Evolutionary conservation across 495 filamentous ascomycete species (phyloP).

Genomic region (Trichoderma parareesei): DNA sequence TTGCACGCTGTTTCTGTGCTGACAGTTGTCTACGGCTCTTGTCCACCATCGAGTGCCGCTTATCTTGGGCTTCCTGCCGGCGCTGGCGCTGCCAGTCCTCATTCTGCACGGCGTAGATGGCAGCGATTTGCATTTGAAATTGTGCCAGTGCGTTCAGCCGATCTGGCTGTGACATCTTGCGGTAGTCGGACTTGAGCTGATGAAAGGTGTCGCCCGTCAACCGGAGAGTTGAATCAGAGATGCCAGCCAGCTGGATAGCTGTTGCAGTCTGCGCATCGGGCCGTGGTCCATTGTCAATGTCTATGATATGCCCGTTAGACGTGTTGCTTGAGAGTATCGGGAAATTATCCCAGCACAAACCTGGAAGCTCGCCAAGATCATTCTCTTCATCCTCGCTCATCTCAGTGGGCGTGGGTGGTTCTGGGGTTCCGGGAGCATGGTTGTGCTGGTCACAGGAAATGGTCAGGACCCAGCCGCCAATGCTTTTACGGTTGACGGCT

Average conservation of each 20-base stretch:
- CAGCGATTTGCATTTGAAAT: constrained; percentile 13
- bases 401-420: constrained; percentile 11
- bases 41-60: constrained; percentile 9
- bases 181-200: constrained; percentile 13
- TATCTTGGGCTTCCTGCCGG: constrained; percentile 7
- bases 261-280: constrained; percentile 6
- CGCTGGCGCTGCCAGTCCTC: constrained; percentile 13
- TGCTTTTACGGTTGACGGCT: constrained; percentile 14
- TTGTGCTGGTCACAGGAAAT: constrained; percentile 14
- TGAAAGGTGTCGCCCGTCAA: constrained; percentile 14
- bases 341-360: background rate
- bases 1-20: background rate
- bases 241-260: constrained; percentile 9
- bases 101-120: constrained; percentile 14
- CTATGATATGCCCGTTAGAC: background rate
- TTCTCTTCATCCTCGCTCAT: constrained; percentile 9
- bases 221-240: constrained; percentile 10
- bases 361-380: constrained; percentile 1
- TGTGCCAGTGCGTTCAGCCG: constrained; percentile 12
- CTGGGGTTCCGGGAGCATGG: constrained; percentile 13
- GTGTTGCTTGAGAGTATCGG: background rate
- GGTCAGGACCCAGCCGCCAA: constrained; percentile 13
- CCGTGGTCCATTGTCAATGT: background rate
- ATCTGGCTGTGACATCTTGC: constrained; percentile 12
- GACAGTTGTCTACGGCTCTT: constrained; percentile 6